A percentile compares a stretch with the other conserved stretches of the same genome.
Evolutionary conservation across 75 land plant species (phyloP).

Genomic region (Cupressus sempervirens): DNA sequence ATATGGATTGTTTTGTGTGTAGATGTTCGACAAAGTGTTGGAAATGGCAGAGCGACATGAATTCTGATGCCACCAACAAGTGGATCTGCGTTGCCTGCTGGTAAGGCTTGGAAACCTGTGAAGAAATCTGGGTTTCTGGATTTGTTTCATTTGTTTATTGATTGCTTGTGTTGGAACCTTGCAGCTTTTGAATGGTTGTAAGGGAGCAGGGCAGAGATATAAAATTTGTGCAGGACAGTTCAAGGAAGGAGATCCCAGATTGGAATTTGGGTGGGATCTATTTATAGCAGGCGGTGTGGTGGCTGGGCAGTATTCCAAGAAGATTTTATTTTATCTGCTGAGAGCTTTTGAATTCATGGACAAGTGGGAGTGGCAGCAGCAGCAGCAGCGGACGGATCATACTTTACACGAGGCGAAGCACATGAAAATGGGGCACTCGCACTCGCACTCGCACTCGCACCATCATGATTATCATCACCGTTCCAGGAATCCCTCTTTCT

Average conservation of each 20-base stretch:
- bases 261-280: neutral
- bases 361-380: constrained; percentile 2
- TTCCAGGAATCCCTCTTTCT: constrained; percentile 22
- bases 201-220: neutral
- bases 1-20: neutral
- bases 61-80: neutral
- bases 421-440: neutral
- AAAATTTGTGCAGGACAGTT: neutral
- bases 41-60: constrained; percentile 1
- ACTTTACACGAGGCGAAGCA: neutral
- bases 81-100: neutral
- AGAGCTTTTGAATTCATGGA: neutral
- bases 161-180: constrained; percentile 8
- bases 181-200: constrained; percentile 4
- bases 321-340: neutral
- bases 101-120: neutral
- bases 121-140: neutral
- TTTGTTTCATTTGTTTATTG: constrained; percentile 7
- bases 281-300: neutral
- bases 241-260: neutral
- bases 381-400: neutral
- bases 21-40: neutral
- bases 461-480: neutral
- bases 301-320: neutral
- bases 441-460: neutral